Base-by-base conservation (phyloP, 495 filamentous ascomycete genomes). In the Schizothecium vesticola region DNA sequence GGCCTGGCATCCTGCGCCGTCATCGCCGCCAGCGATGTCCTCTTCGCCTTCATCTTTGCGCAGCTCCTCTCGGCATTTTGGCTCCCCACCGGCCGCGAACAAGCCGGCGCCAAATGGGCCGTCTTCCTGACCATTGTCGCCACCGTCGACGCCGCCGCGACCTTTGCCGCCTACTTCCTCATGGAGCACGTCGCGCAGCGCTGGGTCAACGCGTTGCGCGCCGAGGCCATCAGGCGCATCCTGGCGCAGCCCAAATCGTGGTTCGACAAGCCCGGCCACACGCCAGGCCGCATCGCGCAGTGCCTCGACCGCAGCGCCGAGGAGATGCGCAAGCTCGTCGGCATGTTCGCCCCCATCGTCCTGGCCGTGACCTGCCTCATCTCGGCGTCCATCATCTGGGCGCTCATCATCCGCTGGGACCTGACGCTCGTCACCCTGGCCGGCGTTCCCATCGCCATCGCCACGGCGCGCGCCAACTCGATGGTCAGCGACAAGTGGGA, bases 301-400 rank as follows among this genome's bases (percentile, higher is more conserved):
- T 90, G 86, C 62, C 85, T 97, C 4, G 92, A 95, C 71, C 85
- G 91, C 61, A 90, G 94, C 72, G 91, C 88, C 2, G 95, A 98
- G 77, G 92, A 97, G 72, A 94, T 94, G 85, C 85, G 90, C 4
- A 92, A 92, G 67, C 75, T 98, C 0, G 79, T 97, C 2, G 90
- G 91, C 11, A 86, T 90, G 56, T 97, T 96, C 73, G 86, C 88
- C 7, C 90, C 88, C 3, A 86, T 88, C 56, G 74, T 90, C 0
- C 84, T 93, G 16, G 86, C 91, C 6, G 86, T 89, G 5, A 72
- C 81, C 6, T 64, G 85, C 11, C 92, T 95, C 83, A 85, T 90
- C 19, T 43, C 80, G 1, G 85, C 90, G 21, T 85, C 92, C 0
- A 67, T 96, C 8, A 70, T 85, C 6, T 97, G 92, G 93, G 89